Percentiles rank a stretch among this genome's conserved stretches.
phyloP scores from a whole-genome alignment of 345 rosid genomes.

The Populus davidiana region DNA sequence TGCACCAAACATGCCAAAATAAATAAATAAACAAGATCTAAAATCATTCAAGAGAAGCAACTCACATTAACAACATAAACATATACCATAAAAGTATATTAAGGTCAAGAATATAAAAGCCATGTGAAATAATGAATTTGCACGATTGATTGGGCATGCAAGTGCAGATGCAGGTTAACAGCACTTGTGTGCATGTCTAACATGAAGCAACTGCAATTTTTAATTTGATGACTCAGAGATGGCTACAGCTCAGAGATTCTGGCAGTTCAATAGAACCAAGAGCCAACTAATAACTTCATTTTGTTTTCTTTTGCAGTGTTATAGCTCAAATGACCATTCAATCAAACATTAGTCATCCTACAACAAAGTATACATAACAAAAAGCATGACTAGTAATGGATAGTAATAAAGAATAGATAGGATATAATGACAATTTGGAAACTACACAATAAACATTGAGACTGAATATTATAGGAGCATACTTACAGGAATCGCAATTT shows the following conservation, averaged over 20 bases:
- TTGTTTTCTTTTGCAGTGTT: neutral
- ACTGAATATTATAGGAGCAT: neutral
- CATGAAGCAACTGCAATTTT: neutral
- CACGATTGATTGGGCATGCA: neutral
- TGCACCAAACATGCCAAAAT: slow-evolving; percentile 34
- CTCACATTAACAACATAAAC: neutral
- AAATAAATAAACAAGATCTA: slow-evolving; percentile 11
- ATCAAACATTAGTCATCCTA: neutral
- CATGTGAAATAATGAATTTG: neutral
- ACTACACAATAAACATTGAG: neutral
- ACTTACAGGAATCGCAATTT: slow-evolving; percentile 95
- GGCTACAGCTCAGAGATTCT: neutral
- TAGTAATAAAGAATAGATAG: neutral
- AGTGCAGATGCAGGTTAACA: neutral
- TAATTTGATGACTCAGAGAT: neutral
- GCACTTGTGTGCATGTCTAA: neutral
- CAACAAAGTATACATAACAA: neutral
- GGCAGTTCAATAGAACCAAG: neutral
- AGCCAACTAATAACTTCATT: neutral
- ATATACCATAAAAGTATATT: neutral
- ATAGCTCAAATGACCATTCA: too few species aligned
- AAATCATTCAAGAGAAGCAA: slow-evolving; percentile 2
- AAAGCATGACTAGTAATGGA: neutral
- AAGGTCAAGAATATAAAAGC: neutral
- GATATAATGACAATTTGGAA: neutral